Evolutionary conservation across 1,139 yeast genomes (phyloP).

Genomic region (Pichiaceae sp.): DNA sequence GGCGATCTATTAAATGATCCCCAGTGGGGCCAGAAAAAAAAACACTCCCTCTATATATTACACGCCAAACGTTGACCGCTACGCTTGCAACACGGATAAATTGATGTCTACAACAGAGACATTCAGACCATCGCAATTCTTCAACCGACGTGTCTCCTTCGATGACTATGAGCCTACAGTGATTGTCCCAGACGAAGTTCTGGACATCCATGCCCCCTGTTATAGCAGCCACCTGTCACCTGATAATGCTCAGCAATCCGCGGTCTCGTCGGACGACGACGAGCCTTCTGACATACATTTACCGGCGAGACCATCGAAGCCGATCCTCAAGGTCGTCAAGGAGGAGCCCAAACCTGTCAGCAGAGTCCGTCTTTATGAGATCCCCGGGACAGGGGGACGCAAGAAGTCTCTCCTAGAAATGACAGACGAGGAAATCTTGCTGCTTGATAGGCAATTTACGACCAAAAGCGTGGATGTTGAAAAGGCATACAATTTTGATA

Average conservation of each 20-base stretch:
- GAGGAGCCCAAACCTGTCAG: constrained; percentile 1
- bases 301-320: constrained; percentile 2
- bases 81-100: background rate
- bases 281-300: background rate
- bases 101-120: constrained; percentile 1
- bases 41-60: too few relatives aligned
- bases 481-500: constrained; percentile 11
- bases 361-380: constrained; percentile 9
- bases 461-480: constrained; percentile 17
- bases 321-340: constrained; percentile 7
- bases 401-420: constrained; percentile 53
- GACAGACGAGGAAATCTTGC: constrained; percentile 57
- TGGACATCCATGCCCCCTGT: constrained; percentile 5
- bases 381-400: constrained; percentile 15
- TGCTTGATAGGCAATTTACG: constrained; percentile 47
- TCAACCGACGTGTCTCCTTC: constrained; percentile 12
- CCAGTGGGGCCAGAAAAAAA: too few relatives aligned
- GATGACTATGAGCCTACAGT: constrained; percentile 11
- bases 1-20: too few relatives aligned
- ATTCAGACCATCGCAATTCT: constrained; percentile 2
- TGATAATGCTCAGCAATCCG: constrained; percentile 2
- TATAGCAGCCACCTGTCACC: constrained; percentile 2
- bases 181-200: constrained; percentile 1
- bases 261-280: background rate
- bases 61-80: too few relatives aligned